Evolutionary conservation across 2,329 filamentous ascomycete genomes (phyloP), one percentile per base, ranked within the genome.

Genomic region (Penicillium capsulatum): DNA sequence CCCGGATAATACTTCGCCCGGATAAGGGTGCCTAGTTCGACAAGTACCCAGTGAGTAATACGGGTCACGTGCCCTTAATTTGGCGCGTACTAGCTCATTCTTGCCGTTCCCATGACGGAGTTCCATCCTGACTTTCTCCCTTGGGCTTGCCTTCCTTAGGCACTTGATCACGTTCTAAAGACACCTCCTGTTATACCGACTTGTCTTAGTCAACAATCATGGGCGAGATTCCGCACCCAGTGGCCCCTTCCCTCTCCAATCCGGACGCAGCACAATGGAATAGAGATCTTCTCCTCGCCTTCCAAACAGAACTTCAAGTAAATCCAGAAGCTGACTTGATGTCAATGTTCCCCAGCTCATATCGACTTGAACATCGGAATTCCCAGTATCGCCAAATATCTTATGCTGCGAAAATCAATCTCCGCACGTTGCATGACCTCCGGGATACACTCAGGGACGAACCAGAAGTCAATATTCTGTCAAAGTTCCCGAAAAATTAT

Each of bases 291-390:
- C 44, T 36, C 7, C 37, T 17, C 1, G 26, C 35, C 31, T 56
- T 57, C 33, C 41, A 54, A 30, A 42, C 35, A 3, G 50, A 40
- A 15, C 27, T 56, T 1, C 31, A 53, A 40, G 46, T 37, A 29
- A 35, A 59, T 30, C 53, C 53, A 17, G 35, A 36, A 3, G 50
- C 36, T 1, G 55, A 59, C 37, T 35, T 60, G 14, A 38, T 59
- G 26, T 53, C 50, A 16, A 41, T 58, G 16, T 39, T 57, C 27
- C 30, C 44, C 10, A 39, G 45, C 7, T 45, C 40, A n/a, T 57
- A 56, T 44, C 13, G 9, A 28, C 36, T n/a, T 16, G 24, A 42
- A 26, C 54, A 57, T 48, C 38, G 17, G 32, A 34, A 26, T 11
- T 38, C 42, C 11, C 10, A 34, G 14, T 34, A 11, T 17, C 20